A percentile compares a stretch with the other conserved stretches of the same genome.
These are phyloP conservation scores for Coemansia furcata DNA, from an alignment of 192 early-diverging fungal species.

Conservation along the genomic window DNA sequence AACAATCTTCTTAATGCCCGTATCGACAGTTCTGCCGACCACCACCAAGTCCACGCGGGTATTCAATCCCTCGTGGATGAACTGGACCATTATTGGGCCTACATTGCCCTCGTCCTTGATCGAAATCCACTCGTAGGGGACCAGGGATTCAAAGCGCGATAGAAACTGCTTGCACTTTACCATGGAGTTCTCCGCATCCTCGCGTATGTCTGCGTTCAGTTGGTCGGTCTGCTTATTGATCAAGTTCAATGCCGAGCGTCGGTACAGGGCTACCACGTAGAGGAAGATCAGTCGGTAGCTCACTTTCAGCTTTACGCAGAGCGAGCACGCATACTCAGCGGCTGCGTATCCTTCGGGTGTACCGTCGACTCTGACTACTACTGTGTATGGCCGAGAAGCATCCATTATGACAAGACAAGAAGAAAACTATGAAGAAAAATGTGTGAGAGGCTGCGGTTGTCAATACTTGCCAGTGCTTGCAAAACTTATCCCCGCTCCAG, in stretches of 20 bases:
- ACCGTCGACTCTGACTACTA: slow-evolving; percentile 45
- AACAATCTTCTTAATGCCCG: slow-evolving; percentile 36
- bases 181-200: slow-evolving; percentile 48
- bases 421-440: not conserved
- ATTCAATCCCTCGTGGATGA: slow-evolving; percentile 37
- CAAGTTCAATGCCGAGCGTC: slow-evolving; percentile 29
- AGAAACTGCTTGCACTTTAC: slow-evolving; percentile 50
- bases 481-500: not conserved
- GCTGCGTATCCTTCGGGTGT: slow-evolving; percentile 45
- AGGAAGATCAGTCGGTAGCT: slow-evolving; percentile 50
- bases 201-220: slow-evolving; percentile 50
- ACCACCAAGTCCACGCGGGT: slow-evolving; percentile 45
- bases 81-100: slow-evolving; percentile 40
- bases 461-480: not conserved
- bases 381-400: slow-evolving; percentile 38
- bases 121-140: slow-evolving; percentile 52
- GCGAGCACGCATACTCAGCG: slow-evolving; percentile 47
- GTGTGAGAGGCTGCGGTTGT: not conserved
- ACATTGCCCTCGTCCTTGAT: slow-evolving; percentile 50
- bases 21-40: slow-evolving; percentile 23
- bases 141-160: slow-evolving; percentile 50
- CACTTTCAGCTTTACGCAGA: slow-evolving; percentile 51
- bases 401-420: slow-evolving; percentile 5
- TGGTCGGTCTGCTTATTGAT: slow-evolving; percentile 53
- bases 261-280: slow-evolving; percentile 49